These are phyloP conservation scores for Penicillium brasilianum DNA, from an alignment of 2,329 filamentous ascomycete species.

Conservation along the genomic window DNA sequence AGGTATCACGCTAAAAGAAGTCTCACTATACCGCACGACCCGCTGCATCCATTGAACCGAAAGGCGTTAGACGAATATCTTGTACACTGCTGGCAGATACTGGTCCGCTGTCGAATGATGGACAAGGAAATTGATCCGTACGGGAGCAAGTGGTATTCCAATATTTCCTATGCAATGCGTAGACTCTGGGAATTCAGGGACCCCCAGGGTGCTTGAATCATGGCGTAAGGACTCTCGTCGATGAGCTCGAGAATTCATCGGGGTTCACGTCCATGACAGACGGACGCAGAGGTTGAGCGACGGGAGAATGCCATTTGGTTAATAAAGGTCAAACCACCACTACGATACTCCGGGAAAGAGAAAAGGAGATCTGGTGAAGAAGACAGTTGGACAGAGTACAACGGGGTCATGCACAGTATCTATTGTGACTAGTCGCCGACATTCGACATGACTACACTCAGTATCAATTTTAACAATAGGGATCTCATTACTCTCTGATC, in stretches of 20 bases:
- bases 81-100: constrained; percentile 9
- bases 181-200: not conserved
- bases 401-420: constrained; percentile 37
- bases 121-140: not conserved
- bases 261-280: not conserved
- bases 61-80: constrained; percentile 2
- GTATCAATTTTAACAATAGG: not conserved
- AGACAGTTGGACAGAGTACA: not conserved
- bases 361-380: not conserved
- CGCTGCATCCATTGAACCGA: constrained; percentile 11
- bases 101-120: constrained; percentile 12
- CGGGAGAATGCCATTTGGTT: not conserved
- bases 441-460: not conserved
- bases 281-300: not conserved
- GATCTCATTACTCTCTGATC: constrained; percentile 31
- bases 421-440: not conserved
- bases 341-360: not conserved
- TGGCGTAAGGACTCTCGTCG: not conserved
- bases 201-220: not conserved
- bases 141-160: no score
- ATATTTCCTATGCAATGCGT: not conserved
- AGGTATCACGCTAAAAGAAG: constrained; percentile 4
- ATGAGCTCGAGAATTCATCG: not conserved
- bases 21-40: constrained; percentile 15
- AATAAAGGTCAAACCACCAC: not conserved